Conservation (phyloP, 2,329 filamentous ascomycete genomes). For the Xylariomycetidae sp. region DNA sequence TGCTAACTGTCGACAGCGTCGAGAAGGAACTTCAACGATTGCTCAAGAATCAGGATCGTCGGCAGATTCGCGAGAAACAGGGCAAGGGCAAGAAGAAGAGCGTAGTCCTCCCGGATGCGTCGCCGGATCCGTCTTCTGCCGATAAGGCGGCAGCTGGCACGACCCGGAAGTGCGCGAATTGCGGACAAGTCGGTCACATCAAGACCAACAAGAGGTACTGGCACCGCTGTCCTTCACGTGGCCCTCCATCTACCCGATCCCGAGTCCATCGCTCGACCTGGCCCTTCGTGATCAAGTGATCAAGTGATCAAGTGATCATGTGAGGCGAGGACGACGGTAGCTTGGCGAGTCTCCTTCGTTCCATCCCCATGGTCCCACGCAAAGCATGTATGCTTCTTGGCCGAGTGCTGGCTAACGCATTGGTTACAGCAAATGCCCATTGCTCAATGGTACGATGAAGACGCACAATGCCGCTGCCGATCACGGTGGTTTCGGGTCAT, state of each 20-base stretch:
- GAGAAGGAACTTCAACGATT: conserved; percentile 75
- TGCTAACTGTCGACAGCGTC: conserved; percentile 43
- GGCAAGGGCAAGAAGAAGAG: conserved; percentile 56
- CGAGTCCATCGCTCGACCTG: too few relatives aligned
- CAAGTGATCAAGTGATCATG: too few relatives aligned
- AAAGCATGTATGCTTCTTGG: conserved; percentile 2
- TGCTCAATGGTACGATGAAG: conserved; percentile 79
- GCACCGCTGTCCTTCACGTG: conserved; percentile 23
- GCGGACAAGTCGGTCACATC: conserved; percentile 93
- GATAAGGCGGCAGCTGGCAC: conserved; percentile 57
- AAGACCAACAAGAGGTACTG: conserved; percentile 97
- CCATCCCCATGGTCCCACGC: neutral
- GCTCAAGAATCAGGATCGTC: conserved; percentile 84
- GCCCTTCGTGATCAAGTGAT: too few relatives aligned
- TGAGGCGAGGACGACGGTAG: too few relatives aligned
- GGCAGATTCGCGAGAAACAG: conserved; percentile 83
- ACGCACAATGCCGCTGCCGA: conserved; percentile 48
- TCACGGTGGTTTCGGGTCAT: conserved; percentile 54
- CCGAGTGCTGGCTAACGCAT: conserved; percentile 24
- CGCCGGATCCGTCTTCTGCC: conserved; percentile 43
- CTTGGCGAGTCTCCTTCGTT: neutral
- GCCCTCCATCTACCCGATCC: conserved; percentile 6
- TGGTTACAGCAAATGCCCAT: conserved; percentile 55
- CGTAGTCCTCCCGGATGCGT: conserved; percentile 34
- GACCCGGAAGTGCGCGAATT: conserved; percentile 93